phyloP scores from a whole-genome alignment of 2,329 filamentous ascomycete species.

The Colletotrichum sublineola region DNA sequence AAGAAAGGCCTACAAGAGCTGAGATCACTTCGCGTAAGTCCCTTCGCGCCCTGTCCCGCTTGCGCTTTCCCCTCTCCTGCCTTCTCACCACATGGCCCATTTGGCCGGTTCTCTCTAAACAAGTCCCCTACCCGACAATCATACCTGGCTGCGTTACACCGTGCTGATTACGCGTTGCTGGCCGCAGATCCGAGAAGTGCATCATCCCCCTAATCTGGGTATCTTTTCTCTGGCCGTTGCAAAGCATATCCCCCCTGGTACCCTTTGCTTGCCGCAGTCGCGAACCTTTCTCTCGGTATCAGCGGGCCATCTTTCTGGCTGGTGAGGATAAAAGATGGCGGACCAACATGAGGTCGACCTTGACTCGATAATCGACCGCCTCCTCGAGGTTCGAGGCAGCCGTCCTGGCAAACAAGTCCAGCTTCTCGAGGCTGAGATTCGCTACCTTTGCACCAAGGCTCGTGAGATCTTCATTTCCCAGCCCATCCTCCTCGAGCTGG shows the following conservation, averaged over 20 bases:
- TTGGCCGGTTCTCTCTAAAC: conserved; percentile 6
- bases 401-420: conserved; percentile 99
- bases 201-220: conserved; percentile 42
- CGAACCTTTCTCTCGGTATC: conserved; percentile 46
- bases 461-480: conserved; percentile 99
- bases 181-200: conserved; percentile 43
- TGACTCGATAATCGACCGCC: conserved; percentile 98
- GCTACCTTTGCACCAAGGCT: conserved; percentile 97
- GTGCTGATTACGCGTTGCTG: conserved; percentile 22
- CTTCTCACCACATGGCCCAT: conserved; percentile 23
- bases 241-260: conserved; percentile 18
- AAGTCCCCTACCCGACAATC: not conserved
- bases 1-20: conserved; percentile 42
- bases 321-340: conserved; percentile 66
- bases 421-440: conserved; percentile 94
- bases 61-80: conserved; percentile 29
- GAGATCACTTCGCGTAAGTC: conserved; percentile 44
- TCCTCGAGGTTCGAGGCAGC: conserved; percentile 97
- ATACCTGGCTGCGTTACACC: conserved; percentile 5
- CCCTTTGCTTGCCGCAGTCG: conserved; percentile 33
- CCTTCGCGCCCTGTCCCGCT: conserved; percentile 16
- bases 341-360: conserved; percentile 91
- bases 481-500: conserved; percentile 95
- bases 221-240: conserved; percentile 40
- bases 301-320: conserved; percentile 59